Conservation (phyloP, 2,329 filamentous ascomycete species). For the Zymoseptoria ardabiliae region DNA sequence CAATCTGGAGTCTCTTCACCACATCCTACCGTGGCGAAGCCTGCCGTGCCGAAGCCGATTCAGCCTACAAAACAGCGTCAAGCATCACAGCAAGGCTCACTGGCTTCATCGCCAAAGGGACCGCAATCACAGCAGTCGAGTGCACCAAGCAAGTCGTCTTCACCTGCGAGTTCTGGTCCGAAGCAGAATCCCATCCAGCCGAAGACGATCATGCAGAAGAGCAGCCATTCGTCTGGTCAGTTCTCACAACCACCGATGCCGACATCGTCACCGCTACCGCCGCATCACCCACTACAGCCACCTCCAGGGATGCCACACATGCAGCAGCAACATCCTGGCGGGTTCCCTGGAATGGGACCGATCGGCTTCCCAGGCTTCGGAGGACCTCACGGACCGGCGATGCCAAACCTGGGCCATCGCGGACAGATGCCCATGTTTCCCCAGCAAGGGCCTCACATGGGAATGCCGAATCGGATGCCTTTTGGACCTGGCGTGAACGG, state of each 20-base stretch:
- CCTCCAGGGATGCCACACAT: constrained; percentile 49
- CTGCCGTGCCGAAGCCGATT: constrained; percentile 72
- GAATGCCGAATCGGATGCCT: constrained; percentile 30
- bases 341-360: constrained; percentile 39
- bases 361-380: constrained; percentile 52
- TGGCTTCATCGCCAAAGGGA: constrained; percentile 61
- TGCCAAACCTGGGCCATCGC: constrained; percentile 47
- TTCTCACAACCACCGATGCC: constrained; percentile 26
- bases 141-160: constrained; percentile 47
- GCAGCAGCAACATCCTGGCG: constrained; percentile 31
- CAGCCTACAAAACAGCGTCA: constrained; percentile 72
- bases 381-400: constrained; percentile 47
- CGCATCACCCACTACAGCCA: constrained; percentile 44
- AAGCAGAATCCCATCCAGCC: constrained; percentile 59
- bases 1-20: constrained; percentile 61
- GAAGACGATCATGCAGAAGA: constrained; percentile 57
- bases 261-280: constrained; percentile 38
- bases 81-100: constrained; percentile 68
- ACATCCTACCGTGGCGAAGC: constrained; percentile 69
- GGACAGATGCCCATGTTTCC: constrained; percentile 49
- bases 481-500: constrained; percentile 49
- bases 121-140: constrained; percentile 45
- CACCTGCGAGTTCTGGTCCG: constrained; percentile 53
- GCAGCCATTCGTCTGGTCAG: constrained; percentile 48
- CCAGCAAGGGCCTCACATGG: constrained; percentile 45